Base-by-base conservation (phyloP, 1,284 basidiomycete species). In the Cerioporus squamosus region DNA sequence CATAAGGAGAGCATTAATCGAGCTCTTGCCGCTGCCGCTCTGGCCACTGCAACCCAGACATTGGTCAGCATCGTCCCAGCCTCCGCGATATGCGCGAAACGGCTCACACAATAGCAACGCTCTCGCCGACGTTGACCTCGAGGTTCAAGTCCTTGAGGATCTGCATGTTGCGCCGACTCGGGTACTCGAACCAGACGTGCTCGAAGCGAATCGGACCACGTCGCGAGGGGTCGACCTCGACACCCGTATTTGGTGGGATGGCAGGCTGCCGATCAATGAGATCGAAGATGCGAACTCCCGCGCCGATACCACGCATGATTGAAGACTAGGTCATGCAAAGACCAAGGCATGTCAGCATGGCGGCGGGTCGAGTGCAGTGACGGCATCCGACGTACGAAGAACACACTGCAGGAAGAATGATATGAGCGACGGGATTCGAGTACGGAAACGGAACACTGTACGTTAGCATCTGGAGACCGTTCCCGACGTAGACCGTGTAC, bases 21-120 rank as follows among this genome's bases (percentile, higher is more conserved):
- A 96, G 15, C 91, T 95, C 78, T 98, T 98, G 53, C 94, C 94
- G 60, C 93, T 90, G 14, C 94, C 94, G 66, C 92, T 94, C 71
- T 86, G 85, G 7, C 94, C 94, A n/a, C 92, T 95, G 54, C 2
- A 57, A 20, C 53, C 6, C 14, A 15, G 24, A 53, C 53, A 15
- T 4, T 2, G n/a, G 20, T 53, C 24, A 29, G 29, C 29, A 29
- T 29, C 8, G 29, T 10, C 29, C 29, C 10, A 31, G n/a, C n/a
- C n/a, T n/a, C 24, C 60, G 55, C 12, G 62, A 44, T 43, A 63
- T 14, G 33, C 31, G 55, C 8, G 8, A 17, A 49, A 36, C 17
- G 5, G 81, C 93, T 67, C 72, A 95, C 90, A 98, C 95, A 51
- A 98, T 88, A 3, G 94, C 95, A 42, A 96, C 90, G 66, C 92